Evolutionary conservation across 2,329 filamentous ascomycete species (phyloP).

Genomic region (Myriosclerotinia scirpicola): DNA sequence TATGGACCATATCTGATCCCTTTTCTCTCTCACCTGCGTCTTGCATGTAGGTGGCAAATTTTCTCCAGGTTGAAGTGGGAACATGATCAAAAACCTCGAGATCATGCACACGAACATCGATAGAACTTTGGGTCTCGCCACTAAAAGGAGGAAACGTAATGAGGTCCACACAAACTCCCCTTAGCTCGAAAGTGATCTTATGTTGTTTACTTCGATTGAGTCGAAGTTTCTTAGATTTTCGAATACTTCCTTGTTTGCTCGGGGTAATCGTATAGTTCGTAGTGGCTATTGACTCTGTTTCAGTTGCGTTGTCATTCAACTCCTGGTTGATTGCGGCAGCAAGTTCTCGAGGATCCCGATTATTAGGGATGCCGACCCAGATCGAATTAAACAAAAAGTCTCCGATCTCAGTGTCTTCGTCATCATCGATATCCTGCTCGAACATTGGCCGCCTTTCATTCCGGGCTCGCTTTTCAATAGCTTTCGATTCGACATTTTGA

Average conservation of each 20-base stretch:
- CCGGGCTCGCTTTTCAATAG: conserved; percentile 68
- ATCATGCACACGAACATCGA: conserved; percentile 79
- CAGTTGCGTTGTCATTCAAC: conserved; percentile 80
- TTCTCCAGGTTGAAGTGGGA: conserved; percentile 95
- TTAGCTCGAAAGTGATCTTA: conserved; percentile 93
- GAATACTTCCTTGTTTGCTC: conserved; percentile 47
- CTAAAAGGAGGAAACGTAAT: conserved; percentile 73
- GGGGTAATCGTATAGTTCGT: conserved; percentile 65
- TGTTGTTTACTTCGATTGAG: conserved; percentile 84
- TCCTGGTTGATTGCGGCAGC: conserved; percentile 82
- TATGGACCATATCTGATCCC: conserved; percentile 83
- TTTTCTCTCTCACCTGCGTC: conserved; percentile 85
- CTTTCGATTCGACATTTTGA: conserved; percentile 79
- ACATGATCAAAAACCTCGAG: conserved; percentile 93
- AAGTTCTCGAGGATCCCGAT: conserved; percentile 80
- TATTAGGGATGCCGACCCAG: conserved; percentile 89
- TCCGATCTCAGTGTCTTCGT: conserved; percentile 83
- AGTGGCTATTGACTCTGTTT: conserved; percentile 85
- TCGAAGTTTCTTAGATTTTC: conserved; percentile 58
- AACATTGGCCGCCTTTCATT: conserved; percentile 54
- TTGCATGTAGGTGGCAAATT: conserved; percentile 91
- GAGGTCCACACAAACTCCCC: conserved; percentile 79
- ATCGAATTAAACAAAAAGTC: conserved; percentile 99
- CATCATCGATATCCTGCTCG: conserved; percentile 71
- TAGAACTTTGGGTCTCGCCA: conserved; percentile 81